A percentile compares a stretch with the other conserved stretches of the same genome.
Evolutionary conservation across 768 basidiomycete genomes (phyloP).

Genomic region (Tricholoma flavovirens): DNA sequence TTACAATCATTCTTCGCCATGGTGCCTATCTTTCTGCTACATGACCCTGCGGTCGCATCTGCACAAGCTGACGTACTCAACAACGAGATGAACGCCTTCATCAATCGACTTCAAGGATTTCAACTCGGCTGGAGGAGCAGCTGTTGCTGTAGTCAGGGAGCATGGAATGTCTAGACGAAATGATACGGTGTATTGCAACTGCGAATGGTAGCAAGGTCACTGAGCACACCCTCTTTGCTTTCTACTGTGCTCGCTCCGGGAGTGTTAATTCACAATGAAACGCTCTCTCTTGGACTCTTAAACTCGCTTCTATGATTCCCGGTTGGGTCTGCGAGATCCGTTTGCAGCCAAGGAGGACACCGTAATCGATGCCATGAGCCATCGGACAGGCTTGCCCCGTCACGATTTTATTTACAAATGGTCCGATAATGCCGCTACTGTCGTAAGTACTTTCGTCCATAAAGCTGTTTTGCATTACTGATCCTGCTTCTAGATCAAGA

Average conservation of each 20-base stretch:
- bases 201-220: constrained; percentile 18
- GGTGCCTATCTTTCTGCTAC: not conserved
- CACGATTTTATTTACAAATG: constrained; percentile 13
- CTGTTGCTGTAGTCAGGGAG: constrained; percentile 23
- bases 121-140: constrained; percentile 23
- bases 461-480: not conserved
- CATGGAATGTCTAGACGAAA: constrained; percentile 25
- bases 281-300: constrained; percentile 20
- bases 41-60: not conserved
- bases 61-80: constrained; percentile 14
- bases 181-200: constrained; percentile 26
- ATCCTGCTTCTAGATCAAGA: constrained; percentile 11
- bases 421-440: constrained; percentile 1
- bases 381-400: constrained; percentile 17
- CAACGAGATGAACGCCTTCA: constrained; percentile 15
- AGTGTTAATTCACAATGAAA: constrained; percentile 23
- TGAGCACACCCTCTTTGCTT: constrained; percentile 21
- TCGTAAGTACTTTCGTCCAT: constrained; percentile 5
- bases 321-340: constrained; percentile 20
- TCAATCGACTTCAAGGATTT: constrained; percentile 18
- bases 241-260: constrained; percentile 21
- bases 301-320: constrained; percentile 20
- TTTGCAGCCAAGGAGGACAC: constrained; percentile 14
- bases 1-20: not conserved
- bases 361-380: constrained; percentile 17